phyloP scores from a whole-genome alignment of 2,329 filamentous ascomycete species.

The Penicillium sp. region DNA sequence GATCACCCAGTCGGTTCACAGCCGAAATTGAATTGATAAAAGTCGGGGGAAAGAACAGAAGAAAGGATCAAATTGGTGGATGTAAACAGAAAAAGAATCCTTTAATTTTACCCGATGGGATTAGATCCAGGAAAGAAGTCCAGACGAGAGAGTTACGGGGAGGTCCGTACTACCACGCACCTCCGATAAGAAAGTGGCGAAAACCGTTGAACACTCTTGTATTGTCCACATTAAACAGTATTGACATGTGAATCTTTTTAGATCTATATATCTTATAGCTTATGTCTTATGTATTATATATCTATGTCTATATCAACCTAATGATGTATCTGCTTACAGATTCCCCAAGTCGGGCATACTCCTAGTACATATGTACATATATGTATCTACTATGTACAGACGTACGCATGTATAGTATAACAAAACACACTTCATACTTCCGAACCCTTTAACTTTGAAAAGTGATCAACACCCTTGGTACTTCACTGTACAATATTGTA shows the following conservation, averaged over 20 bases:
- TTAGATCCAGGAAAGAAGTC: neutral
- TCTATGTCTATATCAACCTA: neutral
- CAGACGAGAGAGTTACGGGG: neutral
- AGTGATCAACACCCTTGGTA: neutral
- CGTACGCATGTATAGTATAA: neutral
- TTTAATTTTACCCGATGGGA: neutral
- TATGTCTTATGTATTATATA: neutral
- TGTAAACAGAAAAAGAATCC: neutral
- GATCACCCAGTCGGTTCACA: slow-evolving; percentile 1
- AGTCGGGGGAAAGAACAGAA: neutral
- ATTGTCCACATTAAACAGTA: neutral
- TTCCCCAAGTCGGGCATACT: neutral
- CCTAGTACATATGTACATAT: neutral
- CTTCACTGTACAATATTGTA: neutral
- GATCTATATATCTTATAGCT: neutral
- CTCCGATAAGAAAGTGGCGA: slow-evolving; percentile 3
- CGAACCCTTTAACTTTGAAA: neutral
- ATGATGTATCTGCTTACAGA: neutral
- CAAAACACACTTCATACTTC: neutral
- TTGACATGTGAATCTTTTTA: neutral
- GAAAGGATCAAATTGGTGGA: neutral
- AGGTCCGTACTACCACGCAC: neutral
- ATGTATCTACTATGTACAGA: too few species aligned
- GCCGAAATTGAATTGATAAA: neutral
- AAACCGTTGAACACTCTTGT: neutral